phyloP scores from a whole-genome alignment of 805 yeast species.

The Candida morakotiae region DNA sequence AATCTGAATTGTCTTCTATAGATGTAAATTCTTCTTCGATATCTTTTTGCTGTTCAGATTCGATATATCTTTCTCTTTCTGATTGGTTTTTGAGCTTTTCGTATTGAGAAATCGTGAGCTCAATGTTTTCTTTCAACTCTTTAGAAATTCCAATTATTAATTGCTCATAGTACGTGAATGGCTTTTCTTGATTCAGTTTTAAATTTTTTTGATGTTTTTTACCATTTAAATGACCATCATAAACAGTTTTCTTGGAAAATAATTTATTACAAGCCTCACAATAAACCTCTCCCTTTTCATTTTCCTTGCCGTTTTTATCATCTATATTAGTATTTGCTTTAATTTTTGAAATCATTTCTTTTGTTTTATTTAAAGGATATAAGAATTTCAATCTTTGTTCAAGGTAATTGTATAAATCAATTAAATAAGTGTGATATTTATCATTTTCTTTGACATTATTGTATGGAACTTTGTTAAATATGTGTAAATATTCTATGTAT shows the following conservation, averaged over 20 bases:
- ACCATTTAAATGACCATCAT: conserved; percentile 63
- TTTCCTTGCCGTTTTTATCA: conserved; percentile 9
- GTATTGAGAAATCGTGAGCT: conserved; percentile 53
- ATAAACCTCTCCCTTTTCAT: conserved; percentile 34
- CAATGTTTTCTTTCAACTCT: conserved; percentile 37
- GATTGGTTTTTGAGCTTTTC: conserved; percentile 69
- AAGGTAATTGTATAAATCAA: conserved; percentile 47
- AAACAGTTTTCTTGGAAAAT: conserved; percentile 65
- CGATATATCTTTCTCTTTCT: conserved; percentile 60
- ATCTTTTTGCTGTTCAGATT: conserved; percentile 35
- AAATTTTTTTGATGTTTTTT: conserved; percentile 65
- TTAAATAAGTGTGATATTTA: conserved; percentile 44
- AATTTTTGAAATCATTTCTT: conserved; percentile 12
- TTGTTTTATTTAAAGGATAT: conserved; percentile 46
- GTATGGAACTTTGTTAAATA: conserved; percentile 37
- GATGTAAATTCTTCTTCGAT: conserved; percentile 40
- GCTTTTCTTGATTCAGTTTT: background rate
- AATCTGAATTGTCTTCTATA: conserved; percentile 11
- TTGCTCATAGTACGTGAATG: conserved; percentile 24
- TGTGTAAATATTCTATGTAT: conserved; percentile 49
- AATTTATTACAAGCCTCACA: conserved; percentile 63
- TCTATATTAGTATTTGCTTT: conserved; percentile 6
- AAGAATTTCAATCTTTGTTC: conserved; percentile 41
- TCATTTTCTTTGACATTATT: background rate
- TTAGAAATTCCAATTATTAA: conserved; percentile 32